Evolutionary conservation across 2,329 filamentous ascomycete genomes (phyloP), one percentile per base, ranked within the genome.

Genomic region (Aspergillaceae sp.): DNA sequence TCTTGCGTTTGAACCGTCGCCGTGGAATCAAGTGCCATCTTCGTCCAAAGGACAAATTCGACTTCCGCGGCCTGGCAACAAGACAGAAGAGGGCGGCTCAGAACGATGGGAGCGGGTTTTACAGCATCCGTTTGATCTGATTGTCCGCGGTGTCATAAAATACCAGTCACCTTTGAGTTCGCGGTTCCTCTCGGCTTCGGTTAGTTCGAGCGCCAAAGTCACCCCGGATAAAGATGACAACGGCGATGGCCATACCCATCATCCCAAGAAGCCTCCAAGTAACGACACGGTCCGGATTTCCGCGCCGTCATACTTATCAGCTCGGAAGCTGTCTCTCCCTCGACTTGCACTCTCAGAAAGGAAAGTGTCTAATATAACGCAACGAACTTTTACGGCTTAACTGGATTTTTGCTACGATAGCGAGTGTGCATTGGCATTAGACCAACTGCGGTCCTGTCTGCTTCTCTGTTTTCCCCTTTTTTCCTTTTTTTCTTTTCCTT

Each of bases 61-160:
- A 35, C 77, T 98, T 3, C 71, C 76, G 28, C 82, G 84, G 46
- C 92, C 92, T 0, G 90, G 91, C 3, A 98, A 97, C 65, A 83
- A 83, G 56, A 97, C 92, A 0, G 83, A 88, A 60, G 74, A 79
- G 38, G 86, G 86, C 36, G 92, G 91, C 6, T 84, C 83, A 1
- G 82, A 86, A 60, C 81, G 90, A 8, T 98, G 92, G 92, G 88
- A 94, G 63, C 79, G 82, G 49, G 90, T 97, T 41, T 75, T 96
- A 43, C 81, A 94, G 53, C 86, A 96, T 64, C 87, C 91, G 40
- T 98, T 97, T 56, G 88, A 96, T 55, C 76, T 98, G 42, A 91
- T 97, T 50, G 79, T 98, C 37, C 84, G 92, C 56, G 92, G 92
- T 26, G 86, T 92, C 9, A 75, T 98, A 55, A 89, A 90, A 61